These are phyloP conservation scores for Phytophthora boehmeriae DNA, from an alignment of 352 stramenopile genomes.

Conservation along the genomic window DNA sequence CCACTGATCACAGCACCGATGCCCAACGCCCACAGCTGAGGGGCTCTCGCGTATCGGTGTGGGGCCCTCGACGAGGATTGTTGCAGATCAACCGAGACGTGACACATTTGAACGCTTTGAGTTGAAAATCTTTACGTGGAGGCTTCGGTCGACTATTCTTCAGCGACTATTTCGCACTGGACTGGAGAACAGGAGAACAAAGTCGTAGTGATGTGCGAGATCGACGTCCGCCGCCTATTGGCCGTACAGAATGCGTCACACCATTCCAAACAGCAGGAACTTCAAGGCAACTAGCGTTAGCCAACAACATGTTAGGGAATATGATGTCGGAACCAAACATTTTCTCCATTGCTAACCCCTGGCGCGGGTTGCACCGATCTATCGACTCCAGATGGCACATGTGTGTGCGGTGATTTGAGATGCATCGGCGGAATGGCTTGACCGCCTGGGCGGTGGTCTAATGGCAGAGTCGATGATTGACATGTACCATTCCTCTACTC, in stretches of 20 bases:
- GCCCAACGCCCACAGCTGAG: constrained; percentile 67
- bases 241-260: neutral
- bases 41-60: constrained; percentile 64
- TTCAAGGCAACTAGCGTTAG: neutral
- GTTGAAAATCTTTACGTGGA: neutral
- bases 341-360: no score
- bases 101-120: constrained; percentile 18
- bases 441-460: no score
- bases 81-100: constrained; percentile 17
- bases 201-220: constrained; percentile 12
- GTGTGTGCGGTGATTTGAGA: no score
- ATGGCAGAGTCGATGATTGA: no score
- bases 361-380: no score
- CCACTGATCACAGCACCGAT: constrained; percentile 51
- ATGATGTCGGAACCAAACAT: no score
- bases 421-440: no score
- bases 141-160: neutral
- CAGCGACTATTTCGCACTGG: constrained; percentile 18
- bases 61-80: constrained; percentile 11
- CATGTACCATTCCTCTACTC: no score
- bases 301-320: neutral
- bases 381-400: no score
- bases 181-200: neutral
- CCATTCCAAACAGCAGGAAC: neutral
- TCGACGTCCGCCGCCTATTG: neutral